Base-by-base conservation (phyloP, 2,329 filamentous ascomycete genomes). In the Cytospora leucostoma region DNA sequence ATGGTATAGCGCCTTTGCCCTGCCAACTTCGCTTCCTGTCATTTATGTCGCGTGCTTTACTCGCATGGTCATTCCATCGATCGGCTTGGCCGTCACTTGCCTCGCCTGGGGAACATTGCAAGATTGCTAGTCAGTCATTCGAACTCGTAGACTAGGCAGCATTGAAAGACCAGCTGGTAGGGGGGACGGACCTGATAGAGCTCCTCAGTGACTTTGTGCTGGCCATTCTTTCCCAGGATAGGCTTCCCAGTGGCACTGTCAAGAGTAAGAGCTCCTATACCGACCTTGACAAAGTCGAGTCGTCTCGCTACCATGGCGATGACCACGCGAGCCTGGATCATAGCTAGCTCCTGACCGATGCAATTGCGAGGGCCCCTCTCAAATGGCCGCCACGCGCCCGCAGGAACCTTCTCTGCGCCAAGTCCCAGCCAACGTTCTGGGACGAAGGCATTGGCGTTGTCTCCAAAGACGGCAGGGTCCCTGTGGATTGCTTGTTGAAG, bases 401-500 rank as follows among this genome's bases (percentile, higher is more conserved):
- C 56, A 3, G 56, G 56, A 7, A 58, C 37, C 17, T 37, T 66
- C 5, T 67, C 64, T 7, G 57, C 63, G 8, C 64, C 63, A 1
- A 56, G 53, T 7, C n/a, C n/a, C n/a, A 70, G 65, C 72, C 73
- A 77, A 5, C 75, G 68, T 65, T 77, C 75, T 0, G 75, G 74
- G 1, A 69, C 68, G 58, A 71, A 77, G 62, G 63, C 66, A 50
- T 71, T 66, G 34, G 59, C 71, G 10, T 61, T 71, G 0, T 64
- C 67, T n/a, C 73, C 73, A 66, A 66, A 74, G n/a, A 69, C 66
- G 1, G 10, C 63, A 13, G 62, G 64, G 54, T 72, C 70, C 49
- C 70, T 66, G 32, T 75, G 73, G 44, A 72, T 72, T 11, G 71
- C 49, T 40, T 56, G 67, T 68, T 49, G 68, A 62, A 64, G 72